phyloP scores from a whole-genome alignment of 345 rosid species.

The Limnanthes douglasii region DNA sequence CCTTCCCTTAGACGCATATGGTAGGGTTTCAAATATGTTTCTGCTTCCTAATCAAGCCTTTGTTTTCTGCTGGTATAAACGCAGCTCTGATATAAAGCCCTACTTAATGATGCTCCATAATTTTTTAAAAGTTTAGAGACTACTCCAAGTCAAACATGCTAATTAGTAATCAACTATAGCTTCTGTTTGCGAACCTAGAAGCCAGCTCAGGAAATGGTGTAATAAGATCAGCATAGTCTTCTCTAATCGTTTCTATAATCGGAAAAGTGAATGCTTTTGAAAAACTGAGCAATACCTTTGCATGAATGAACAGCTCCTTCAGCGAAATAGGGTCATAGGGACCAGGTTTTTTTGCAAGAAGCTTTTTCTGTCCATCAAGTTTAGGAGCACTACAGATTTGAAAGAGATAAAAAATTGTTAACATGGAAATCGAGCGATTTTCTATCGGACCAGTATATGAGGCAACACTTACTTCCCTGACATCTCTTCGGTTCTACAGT shows the following conservation, averaged over 20 bases:
- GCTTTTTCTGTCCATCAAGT: slow-evolving; percentile 25
- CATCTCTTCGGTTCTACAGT: slow-evolving; percentile 17
- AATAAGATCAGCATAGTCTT: too few species aligned
- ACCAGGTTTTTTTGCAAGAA: slow-evolving; percentile 40
- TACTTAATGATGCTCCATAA: too few species aligned
- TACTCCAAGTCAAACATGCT: too few species aligned
- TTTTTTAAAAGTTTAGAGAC: too few species aligned
- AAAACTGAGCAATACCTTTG: slow-evolving; percentile 29
- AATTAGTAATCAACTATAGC: too few species aligned
- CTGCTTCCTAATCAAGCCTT: too few species aligned
- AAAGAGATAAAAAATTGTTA: slow-evolving; percentile 12
- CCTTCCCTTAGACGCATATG: too few species aligned
- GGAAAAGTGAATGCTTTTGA: too few species aligned
- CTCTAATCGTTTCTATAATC: too few species aligned
- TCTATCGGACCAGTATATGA: slow-evolving; percentile 6
- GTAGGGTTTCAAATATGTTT: too few species aligned
- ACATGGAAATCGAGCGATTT: slow-evolving; percentile 4
- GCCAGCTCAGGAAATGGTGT: neutral
- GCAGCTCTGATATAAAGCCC: too few species aligned
- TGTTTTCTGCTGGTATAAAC: too few species aligned
- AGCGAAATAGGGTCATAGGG: slow-evolving; percentile 39
- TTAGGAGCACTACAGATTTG: slow-evolving; percentile 23
- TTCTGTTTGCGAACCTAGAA: slow-evolving; percentile 1
- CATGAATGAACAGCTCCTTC: slow-evolving; percentile 70
- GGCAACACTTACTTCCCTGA: slow-evolving; percentile 27